Base-by-base conservation (phyloP, 345 rosid species). In the Geranium rotundifolium region DNA sequence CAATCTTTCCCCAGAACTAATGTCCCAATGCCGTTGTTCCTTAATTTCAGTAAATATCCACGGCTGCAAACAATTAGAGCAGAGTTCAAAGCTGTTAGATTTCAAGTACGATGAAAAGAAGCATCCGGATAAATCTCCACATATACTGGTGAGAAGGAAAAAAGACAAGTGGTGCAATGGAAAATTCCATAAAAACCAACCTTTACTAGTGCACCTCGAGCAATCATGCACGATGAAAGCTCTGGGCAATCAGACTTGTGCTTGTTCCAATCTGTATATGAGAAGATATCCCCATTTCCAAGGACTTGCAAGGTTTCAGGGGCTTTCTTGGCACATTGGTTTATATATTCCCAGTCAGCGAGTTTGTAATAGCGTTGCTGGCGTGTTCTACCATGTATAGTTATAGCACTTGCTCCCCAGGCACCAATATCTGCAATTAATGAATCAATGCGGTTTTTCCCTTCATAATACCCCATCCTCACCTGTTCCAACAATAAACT, bases 41-140 rank as follows among this genome's bases (percentile, higher is more conserved):
- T 88, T 93, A 72, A 90, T 86, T 82, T 93, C 99, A 72, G 92
- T 93, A 70, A 88, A 93, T 81, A 93, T 73, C 99, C 97, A 93
- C 68, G 99, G 99, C 99, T 93, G 79, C 70, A 72, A 71, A 69
- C 63, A 39, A 67, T 46, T 12, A 46, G 52, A 34, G 55, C 54
- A 18, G 60, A 65, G 27, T 17, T 10, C 1, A 1, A 34, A 34
- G 23, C 54, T 29, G 54, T 50, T 16, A 59, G 3, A 57, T 20
- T 57, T 57, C 54, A 57, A 19, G n/a, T 61, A 6, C 37, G 17
- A 39, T 13, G 29, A 16, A 19, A 57, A 23, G 19, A 46, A 60
- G 3, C 54, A n/a, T 19, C 49, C 30, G 20, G 54, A 30, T 17
- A 17, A 19, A 39, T 18, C 49, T 17, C 31, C 7, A 58, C 12